Percentiles rank a stretch among this genome's conserved stretches.
phyloP scores from a whole-genome alignment of 1,139 yeast species.

The Hyphopichia burtonii region DNA sequence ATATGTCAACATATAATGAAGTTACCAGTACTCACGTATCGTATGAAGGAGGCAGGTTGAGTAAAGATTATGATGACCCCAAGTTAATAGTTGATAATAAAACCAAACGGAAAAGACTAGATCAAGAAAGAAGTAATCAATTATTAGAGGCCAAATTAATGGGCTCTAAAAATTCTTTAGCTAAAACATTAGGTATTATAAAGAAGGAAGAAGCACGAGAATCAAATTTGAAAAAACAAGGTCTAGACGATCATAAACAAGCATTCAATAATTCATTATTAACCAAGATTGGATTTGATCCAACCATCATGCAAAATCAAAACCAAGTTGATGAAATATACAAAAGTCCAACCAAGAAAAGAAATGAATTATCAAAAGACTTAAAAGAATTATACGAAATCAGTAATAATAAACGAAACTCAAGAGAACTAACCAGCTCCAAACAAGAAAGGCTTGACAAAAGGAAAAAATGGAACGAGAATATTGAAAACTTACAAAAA shows the following conservation, averaged over 20 bases:
- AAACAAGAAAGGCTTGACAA: constrained; percentile 14
- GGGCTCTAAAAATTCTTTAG: constrained; percentile 12
- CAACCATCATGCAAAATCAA: constrained; percentile 25
- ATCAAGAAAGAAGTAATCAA: constrained; percentile 33
- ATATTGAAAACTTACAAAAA: constrained; percentile 15
- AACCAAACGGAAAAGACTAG: constrained; percentile 30
- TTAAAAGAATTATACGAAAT: constrained; percentile 24
- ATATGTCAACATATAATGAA: not conserved
- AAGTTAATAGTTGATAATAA: constrained; percentile 38
- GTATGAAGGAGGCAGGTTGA: constrained; percentile 11
- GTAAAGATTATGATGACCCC: constrained; percentile 28
- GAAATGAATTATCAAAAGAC: constrained; percentile 13
- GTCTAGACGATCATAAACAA: constrained; percentile 5
- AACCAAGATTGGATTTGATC: constrained; percentile 51
- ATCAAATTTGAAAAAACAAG: not conserved
- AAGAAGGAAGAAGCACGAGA: constrained; percentile 19
- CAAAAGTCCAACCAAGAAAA: constrained; percentile 13
- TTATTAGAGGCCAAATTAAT: constrained; percentile 30
- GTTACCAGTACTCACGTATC: not conserved
- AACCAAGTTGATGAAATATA: constrained; percentile 5
- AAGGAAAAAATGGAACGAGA: constrained; percentile 21
- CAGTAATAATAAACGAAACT: constrained; percentile 16
- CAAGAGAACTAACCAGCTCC: constrained; percentile 19
- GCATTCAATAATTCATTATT: constrained; percentile 40
- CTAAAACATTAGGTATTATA: constrained; percentile 20